Conservation (phyloP, 805 yeast species). For the Candida cerambycidarum region DNA sequence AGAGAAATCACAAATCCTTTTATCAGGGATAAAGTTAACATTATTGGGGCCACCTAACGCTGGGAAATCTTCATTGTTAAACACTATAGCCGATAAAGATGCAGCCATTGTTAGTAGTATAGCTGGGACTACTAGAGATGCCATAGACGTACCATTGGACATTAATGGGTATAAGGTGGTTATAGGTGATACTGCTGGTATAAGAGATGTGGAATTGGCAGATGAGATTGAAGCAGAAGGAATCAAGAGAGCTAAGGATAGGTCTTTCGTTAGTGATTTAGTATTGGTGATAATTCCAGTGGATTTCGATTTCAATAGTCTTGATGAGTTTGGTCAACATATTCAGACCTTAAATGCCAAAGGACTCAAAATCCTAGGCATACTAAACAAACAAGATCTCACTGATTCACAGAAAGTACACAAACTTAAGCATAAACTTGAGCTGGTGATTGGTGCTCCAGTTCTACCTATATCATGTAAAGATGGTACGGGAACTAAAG, state of each 20-base stretch:
- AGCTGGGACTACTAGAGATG: constrained; percentile 94
- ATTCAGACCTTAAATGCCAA: constrained; percentile 26
- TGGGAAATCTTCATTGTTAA: constrained; percentile 87
- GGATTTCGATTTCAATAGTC: constrained; percentile 19
- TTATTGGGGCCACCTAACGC: constrained; percentile 94
- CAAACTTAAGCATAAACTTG: neutral
- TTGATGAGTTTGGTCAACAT: constrained; percentile 40
- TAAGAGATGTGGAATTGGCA: constrained; percentile 47
- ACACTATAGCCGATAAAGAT: constrained; percentile 71
- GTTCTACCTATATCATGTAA: constrained; percentile 58
- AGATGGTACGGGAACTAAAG: constrained; percentile 53
- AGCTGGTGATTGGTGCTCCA: constrained; percentile 16
- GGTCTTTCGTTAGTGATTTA: constrained; percentile 62
- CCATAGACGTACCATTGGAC: constrained; percentile 77
- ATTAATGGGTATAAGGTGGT: constrained; percentile 81
- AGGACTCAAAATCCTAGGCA: constrained; percentile 38
- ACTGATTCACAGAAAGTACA: constrained; percentile 11
- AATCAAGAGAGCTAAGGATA: constrained; percentile 67
- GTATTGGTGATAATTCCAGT: constrained; percentile 65
- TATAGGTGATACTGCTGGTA: constrained; percentile 92
- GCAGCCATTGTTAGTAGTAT: constrained; percentile 88
- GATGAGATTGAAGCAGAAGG: constrained; percentile 79
- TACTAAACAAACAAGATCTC: constrained; percentile 64
- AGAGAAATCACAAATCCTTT: constrained; percentile 58
- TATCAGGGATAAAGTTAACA: constrained; percentile 70